These are phyloP conservation scores for Triticum timopheevii DNA, from an alignment of 176 grass and related monocot species.

Conservation along the genomic window DNA sequence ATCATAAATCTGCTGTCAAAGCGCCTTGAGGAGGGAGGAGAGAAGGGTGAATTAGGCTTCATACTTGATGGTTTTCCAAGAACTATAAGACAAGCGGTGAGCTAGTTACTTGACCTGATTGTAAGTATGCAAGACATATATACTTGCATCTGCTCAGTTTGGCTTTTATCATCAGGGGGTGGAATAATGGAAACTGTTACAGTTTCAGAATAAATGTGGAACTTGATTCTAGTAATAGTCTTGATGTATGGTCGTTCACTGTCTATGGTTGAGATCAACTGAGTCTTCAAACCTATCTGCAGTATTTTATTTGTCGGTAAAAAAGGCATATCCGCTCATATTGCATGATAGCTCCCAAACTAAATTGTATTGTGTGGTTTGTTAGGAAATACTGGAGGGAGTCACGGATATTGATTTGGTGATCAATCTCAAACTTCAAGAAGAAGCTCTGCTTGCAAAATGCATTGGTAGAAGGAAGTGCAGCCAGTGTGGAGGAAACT, in stretches of 20 bases:
- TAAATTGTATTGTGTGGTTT: conserved; percentile 11
- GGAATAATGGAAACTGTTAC: background rate
- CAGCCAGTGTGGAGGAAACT: conserved; percentile 84
- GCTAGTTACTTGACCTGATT: conserved; percentile 53
- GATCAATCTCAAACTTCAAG: conserved; percentile 80
- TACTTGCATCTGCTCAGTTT: conserved; percentile 15
- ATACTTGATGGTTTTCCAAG: conserved; percentile 97
- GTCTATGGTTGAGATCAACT: background rate
- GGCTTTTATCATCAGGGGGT: background rate
- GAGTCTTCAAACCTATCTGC: background rate
- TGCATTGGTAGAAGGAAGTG: conserved; percentile 96
- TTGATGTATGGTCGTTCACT: background rate
- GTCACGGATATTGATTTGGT: conserved; percentile 92
- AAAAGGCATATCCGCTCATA: fast-evolving
- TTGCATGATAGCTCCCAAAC: background rate
- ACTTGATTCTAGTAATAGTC: background rate
- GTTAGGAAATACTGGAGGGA: conserved; percentile 90
- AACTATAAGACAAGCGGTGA: conserved; percentile 98
- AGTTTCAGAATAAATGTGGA: background rate
- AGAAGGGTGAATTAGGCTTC: conserved; percentile 86
- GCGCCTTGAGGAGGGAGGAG: conserved; percentile 64
- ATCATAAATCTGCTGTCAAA: conserved; percentile 89
- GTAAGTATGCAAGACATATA: conserved; percentile 48
- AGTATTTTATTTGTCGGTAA: too few species aligned
- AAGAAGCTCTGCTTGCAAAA: conserved; percentile 79